Evolutionary conservation across 2,329 filamentous ascomycete genomes (phyloP), one percentile per base, ranked within the genome.

Genomic region (Sporothrix brasiliensis): DNA sequence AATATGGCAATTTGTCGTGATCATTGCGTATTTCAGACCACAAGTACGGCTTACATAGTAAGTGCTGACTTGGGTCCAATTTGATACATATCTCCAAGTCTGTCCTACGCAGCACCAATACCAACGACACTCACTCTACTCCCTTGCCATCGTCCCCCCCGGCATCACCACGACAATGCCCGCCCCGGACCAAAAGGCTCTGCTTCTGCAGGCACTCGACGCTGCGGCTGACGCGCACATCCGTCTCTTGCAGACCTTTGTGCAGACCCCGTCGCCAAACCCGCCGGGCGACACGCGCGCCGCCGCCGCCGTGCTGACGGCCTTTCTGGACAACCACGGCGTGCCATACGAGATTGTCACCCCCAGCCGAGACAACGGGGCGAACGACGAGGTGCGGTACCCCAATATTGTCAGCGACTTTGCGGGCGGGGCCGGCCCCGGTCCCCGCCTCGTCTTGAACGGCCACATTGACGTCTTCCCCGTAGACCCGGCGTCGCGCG

Each of bases 391-490:
- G 19, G 56, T 9, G 16, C 24, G 56, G 34, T 21, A 61, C 24
- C 70, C 70, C 14, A 72, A 68, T 56, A 65, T 72, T 50, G 68
- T 72, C 52, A 68, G 61, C 56, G 70, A 72, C 21, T 72, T 72
- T 49, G 61, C 10, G 24, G 70, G 70, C 21, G 70, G 56, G 0
- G 21, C 5, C 4, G 70, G 70, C 2, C 16, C 53, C 27, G 70
- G 68, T 1, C 70, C 68, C n/a, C 70, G 68, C 7, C 24, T 69
- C 3, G 68, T 70, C 10, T 56, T 72, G 19, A 72, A 72, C 41
- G 67, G 70, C 3, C 70, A 69, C 56, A 61, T 70, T 19, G 70
- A 72, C 54, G 69, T 72, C 2, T 72, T 72, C n/a, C 69, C 69
- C 2, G 67, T 71, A 5, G 21, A 68, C 56, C 56, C 63, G 56